These are phyloP conservation scores for Fusarium sp. DNA, from an alignment of 2,329 filamentous ascomycete genomes.

Conservation along the genomic window DNA sequence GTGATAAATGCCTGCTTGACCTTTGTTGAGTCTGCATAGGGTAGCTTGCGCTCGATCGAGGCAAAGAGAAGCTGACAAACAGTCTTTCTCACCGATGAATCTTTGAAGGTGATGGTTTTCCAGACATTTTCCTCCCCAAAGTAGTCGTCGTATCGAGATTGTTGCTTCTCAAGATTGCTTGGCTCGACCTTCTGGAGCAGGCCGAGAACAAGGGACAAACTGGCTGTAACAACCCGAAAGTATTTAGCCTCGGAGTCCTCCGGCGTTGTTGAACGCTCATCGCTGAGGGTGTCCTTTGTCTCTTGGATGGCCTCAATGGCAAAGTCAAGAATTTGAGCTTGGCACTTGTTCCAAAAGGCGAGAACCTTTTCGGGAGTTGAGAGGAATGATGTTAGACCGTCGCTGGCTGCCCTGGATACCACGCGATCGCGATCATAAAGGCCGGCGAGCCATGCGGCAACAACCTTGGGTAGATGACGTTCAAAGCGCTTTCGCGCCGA, in stretches of 20 bases:
- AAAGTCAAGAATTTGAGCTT: slow-evolving; percentile 83
- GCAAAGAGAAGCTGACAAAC: slow-evolving; percentile 63
- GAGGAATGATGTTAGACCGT: slow-evolving; percentile 82
- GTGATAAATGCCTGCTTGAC: slow-evolving; percentile 73
- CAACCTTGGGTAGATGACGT: slow-evolving; percentile 78
- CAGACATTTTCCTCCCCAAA: slow-evolving; percentile 76
- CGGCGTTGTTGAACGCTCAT: slow-evolving; percentile 83
- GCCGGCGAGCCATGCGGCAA: slow-evolving; percentile 92
- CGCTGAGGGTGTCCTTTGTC: slow-evolving; percentile 84
- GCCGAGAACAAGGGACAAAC: slow-evolving; percentile 66
- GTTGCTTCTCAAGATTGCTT: slow-evolving; percentile 69
- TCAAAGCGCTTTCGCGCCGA: slow-evolving; percentile 85
- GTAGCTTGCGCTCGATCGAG: slow-evolving; percentile 61
- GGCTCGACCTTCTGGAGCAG: slow-evolving; percentile 62
- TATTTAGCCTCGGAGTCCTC: slow-evolving; percentile 92
- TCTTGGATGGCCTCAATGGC: slow-evolving; percentile 85
- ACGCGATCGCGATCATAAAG: slow-evolving; percentile 86
- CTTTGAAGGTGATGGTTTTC: slow-evolving; percentile 74
- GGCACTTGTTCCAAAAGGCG: slow-evolving; percentile 84
- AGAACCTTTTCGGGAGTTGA: slow-evolving; percentile 81
- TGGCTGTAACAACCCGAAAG: slow-evolving; percentile 74
- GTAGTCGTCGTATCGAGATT: slow-evolving; percentile 72
- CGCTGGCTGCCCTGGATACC: slow-evolving; percentile 80
- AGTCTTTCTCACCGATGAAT: slow-evolving; percentile 63
- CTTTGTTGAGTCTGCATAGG: slow-evolving; percentile 63